Percentiles rank a stretch among this genome's conserved stretches.
Conservation (phyloP, 305 asterid species). For the Fraxinus greggii region DNA sequence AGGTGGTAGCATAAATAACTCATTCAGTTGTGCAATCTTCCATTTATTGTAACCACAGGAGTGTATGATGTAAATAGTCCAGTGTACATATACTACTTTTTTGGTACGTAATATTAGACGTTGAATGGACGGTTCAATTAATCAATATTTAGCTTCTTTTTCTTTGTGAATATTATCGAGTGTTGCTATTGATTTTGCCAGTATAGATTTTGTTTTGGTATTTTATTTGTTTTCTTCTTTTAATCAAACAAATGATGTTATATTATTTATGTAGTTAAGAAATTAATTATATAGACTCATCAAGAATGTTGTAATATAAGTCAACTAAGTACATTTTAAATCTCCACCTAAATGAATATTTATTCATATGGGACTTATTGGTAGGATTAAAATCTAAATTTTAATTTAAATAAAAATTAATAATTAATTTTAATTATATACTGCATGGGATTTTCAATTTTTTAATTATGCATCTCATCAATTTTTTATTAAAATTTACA, state of each 20-base stretch:
- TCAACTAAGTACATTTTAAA: neutral
- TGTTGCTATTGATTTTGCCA: neutral
- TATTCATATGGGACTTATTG: neutral
- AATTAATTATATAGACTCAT: neutral
- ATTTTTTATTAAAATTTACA: no score
- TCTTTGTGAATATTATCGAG: neutral
- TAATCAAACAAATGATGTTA: neutral
- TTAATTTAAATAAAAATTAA: no score
- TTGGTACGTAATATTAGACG: neutral
- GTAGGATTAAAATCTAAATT: neutral
- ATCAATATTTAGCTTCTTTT: neutral
- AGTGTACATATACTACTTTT: constrained; percentile 27
- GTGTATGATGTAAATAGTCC: constrained; percentile 34
- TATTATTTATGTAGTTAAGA: neutral
- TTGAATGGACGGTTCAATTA: neutral
- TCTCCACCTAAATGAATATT: neutral
- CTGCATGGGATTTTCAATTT: no score
- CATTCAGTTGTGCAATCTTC: constrained; percentile 20
- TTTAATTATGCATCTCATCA: no score
- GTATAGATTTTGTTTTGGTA: neutral
- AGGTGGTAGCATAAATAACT: constrained; percentile 25
- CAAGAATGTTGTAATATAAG: no score
- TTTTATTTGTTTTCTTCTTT: neutral
- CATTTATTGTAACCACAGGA: constrained; percentile 35
- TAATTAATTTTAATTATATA: no score